Percentiles rank a stretch among this genome's conserved stretches.
phyloP scores from a whole-genome alignment of 305 asterid genomes.

The Lippia alba region DNA sequence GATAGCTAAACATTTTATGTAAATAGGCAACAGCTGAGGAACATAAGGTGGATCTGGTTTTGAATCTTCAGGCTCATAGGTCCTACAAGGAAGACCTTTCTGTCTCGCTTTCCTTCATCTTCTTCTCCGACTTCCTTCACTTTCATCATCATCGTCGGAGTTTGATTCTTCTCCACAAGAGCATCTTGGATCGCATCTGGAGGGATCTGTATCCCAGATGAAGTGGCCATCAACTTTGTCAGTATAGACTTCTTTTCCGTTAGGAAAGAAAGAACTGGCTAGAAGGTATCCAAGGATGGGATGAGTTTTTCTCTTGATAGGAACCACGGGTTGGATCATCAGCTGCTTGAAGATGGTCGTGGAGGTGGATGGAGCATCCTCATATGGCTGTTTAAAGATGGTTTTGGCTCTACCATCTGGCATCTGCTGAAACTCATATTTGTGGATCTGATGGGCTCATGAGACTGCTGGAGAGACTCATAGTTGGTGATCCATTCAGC shows the following conservation, averaged over 20 bases:
- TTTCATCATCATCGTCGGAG: background rate
- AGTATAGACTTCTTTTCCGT: no score
- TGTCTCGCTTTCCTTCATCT: background rate
- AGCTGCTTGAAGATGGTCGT: no score
- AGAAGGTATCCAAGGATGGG: no score
- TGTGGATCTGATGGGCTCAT: background rate
- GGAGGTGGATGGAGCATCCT: no score
- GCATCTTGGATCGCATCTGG: background rate
- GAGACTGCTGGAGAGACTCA: background rate
- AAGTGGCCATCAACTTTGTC: background rate
- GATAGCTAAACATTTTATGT: background rate
- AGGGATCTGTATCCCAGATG: background rate
- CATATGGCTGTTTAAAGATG: no score
- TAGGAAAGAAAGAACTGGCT: no score
- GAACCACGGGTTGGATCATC: background rate
- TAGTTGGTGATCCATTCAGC: background rate
- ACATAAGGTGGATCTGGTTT: no score
- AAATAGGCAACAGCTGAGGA: no score
- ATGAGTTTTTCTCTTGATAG: background rate
- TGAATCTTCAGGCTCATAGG: background rate
- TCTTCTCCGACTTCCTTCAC: background rate
- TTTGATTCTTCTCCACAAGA: background rate
- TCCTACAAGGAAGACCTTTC: background rate
- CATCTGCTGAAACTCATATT: background rate
- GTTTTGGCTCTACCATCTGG: background rate